These are phyloP conservation scores for Perilla frutescens DNA, from an alignment of 257 asterid species.

Conservation along the genomic window DNA sequence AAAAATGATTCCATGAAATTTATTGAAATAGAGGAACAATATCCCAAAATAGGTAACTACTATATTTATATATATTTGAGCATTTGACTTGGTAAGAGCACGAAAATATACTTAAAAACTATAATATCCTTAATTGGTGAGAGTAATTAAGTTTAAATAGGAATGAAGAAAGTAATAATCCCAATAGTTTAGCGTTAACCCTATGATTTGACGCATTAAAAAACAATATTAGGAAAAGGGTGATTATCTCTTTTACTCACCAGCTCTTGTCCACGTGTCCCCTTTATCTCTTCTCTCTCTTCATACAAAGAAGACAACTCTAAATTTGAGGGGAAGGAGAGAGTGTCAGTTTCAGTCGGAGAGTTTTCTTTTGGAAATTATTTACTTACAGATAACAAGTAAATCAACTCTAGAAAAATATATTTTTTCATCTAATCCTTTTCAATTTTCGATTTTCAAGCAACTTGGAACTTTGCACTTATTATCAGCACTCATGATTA, in stretches of 20 bases:
- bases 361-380: constrained; percentile 32
- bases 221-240: constrained; percentile 8
- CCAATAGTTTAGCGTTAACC: not conserved
- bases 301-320: constrained; percentile 27
- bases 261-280: constrained; percentile 47
- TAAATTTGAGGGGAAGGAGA: constrained; percentile 19
- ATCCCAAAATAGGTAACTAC: too few species aligned
- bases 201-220: not conserved
- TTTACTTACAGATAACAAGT: not conserved
- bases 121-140: too few species aligned
- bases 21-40: too few species aligned
- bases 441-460: not conserved
- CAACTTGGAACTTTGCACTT: not conserved
- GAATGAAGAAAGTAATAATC: not conserved
- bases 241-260: constrained; percentile 35
- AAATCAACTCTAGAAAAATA: constrained; percentile 2
- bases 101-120: too few species aligned
- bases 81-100: too few species aligned
- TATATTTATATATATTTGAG: too few species aligned
- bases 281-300: constrained; percentile 23
- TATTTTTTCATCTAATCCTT: not conserved
- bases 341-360: constrained; percentile 45
- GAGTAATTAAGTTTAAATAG: not conserved
- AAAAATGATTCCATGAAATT: too few species aligned
- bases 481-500: constrained; percentile 29